These are phyloP conservation scores for Rhizopogon rudus DNA, from an alignment of 768 basidiomycete species.

Conservation along the genomic window DNA sequence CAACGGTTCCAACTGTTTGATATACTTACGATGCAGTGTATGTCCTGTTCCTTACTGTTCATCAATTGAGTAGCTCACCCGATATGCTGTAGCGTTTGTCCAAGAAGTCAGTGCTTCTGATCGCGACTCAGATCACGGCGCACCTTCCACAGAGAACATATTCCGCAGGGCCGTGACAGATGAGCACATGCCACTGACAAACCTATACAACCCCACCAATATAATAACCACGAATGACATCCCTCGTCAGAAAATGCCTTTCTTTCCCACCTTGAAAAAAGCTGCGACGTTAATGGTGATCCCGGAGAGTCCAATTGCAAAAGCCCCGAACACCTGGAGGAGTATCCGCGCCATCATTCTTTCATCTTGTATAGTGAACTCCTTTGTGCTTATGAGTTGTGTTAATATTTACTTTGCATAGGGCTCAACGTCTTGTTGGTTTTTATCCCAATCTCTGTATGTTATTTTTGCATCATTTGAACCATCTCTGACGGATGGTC, in stretches of 20 bases:
- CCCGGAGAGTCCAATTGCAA: slow-evolving; percentile 33
- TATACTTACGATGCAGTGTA: neutral
- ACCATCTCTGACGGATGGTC: neutral
- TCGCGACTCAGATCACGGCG: neutral
- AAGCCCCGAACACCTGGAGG: slow-evolving; percentile 37
- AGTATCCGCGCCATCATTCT: slow-evolving; percentile 51
- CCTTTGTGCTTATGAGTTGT: neutral
- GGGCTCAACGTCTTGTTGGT: slow-evolving; percentile 69
- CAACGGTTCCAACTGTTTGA: no score
- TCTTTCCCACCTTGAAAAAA: slow-evolving; percentile 10
- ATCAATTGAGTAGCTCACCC: no score
- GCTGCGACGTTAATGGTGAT: slow-evolving; percentile 25
- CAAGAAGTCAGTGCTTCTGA: no score
- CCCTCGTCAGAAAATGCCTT: neutral
- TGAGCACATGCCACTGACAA: neutral
- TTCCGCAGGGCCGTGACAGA: neutral
- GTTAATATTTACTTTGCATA: slow-evolving; percentile 20
- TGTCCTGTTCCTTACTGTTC: neutral
- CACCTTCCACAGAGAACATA: neutral
- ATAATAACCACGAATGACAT: slow-evolving; percentile 4
- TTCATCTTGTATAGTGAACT: slow-evolving; percentile 49
- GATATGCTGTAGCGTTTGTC: no score
- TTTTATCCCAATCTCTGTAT: slow-evolving; percentile 68
- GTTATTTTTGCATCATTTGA: slow-evolving; percentile 5
- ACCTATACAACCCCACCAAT: neutral